Evolutionary conservation across 2,329 filamentous ascomycete genomes (phyloP), one percentile per base, ranked within the genome.

Genomic region (Sporothrix euskadiensis): DNA sequence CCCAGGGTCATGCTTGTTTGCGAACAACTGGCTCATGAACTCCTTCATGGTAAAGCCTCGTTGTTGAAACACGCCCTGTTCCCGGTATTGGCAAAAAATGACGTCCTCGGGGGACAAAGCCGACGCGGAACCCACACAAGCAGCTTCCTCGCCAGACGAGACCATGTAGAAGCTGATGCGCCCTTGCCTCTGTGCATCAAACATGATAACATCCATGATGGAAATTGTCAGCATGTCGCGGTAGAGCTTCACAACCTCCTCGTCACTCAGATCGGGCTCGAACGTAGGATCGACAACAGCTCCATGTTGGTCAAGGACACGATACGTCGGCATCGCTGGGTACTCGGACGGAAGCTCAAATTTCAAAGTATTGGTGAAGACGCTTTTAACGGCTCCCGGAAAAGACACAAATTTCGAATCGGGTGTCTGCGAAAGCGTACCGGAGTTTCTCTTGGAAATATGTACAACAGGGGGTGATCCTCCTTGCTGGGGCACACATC

Each of bases 161-260:
- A 95, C 95, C 93, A 99, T 98, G 83, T 99, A 99, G 83, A 99
- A 99, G 81, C 91, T 94, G 73, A 97, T 83, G 26, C 94, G 89
- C n/a, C 94, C 94, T 82, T 99, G 96, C 63, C 96, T 88, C 83
- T 99, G 96, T 0, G 96, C 94, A 79, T 99, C 96, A 79, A 97
- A 98, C 94, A 98, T 98, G 80, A 98, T 92, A 72, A 97, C 82
- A 80, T 99, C 96, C 94, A 99, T 96, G 77, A 98, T 92, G 73
- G 92, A 90, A 10, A 91, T 84, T 49, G 85, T 87, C 10, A 92
- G 78, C 90, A 92, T 92, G 78, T 90, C 88, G 74, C 83, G 86
- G 81, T 91, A 91, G 70, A 90, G 82, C 79, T 88, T 87, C 72
- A 89, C 79, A 14, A 90, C 83, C 76, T 86, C 83, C 69, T 87